phyloP scores from a whole-genome alignment of 169 alveolate species.

The Plasmodium fragile region DNA sequence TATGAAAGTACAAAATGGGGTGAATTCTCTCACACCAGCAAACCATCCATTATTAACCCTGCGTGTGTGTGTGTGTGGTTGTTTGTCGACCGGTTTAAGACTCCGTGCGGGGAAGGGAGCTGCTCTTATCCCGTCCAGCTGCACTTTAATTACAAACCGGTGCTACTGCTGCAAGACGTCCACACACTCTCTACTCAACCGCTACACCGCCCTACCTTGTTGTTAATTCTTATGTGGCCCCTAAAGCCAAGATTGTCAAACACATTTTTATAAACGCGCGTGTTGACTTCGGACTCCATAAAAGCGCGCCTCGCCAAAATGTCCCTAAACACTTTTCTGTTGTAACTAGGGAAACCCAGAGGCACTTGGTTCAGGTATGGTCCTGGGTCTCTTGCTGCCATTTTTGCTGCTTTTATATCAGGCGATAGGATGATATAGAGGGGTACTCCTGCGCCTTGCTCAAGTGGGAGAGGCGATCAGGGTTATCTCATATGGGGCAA shows the following conservation, averaged over 20 bases:
- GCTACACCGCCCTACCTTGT: slow-evolving; percentile 77
- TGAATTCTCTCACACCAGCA: not conserved
- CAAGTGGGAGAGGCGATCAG: not conserved
- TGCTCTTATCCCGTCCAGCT: not conserved
- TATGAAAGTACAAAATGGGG: not conserved
- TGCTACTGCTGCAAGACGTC: not conserved
- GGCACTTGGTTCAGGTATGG: slow-evolving; percentile 88
- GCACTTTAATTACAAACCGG: not conserved
- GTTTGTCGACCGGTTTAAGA: not conserved
- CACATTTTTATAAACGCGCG: slow-evolving; percentile 85
- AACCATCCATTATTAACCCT: not conserved
- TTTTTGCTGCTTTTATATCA: slow-evolving; percentile 33
- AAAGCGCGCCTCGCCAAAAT: slow-evolving; percentile 84
- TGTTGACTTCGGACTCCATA: slow-evolving; percentile 89
- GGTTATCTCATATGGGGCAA: not conserved
- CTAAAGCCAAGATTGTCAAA: slow-evolving; percentile 85
- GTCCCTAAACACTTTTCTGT: slow-evolving; percentile 85
- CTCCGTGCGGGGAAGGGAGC: not conserved
- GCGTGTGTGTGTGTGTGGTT: too few species aligned
- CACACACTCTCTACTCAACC: not conserved
- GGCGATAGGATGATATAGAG: not conserved
- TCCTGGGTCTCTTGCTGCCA: slow-evolving; percentile 92
- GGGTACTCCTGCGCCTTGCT: not conserved
- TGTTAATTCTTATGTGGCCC: slow-evolving; percentile 87
- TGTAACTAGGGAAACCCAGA: slow-evolving; percentile 88